Evolutionary conservation across 208 protist genomes (phyloP).

Genomic region (Crithidia mellificae): DNA sequence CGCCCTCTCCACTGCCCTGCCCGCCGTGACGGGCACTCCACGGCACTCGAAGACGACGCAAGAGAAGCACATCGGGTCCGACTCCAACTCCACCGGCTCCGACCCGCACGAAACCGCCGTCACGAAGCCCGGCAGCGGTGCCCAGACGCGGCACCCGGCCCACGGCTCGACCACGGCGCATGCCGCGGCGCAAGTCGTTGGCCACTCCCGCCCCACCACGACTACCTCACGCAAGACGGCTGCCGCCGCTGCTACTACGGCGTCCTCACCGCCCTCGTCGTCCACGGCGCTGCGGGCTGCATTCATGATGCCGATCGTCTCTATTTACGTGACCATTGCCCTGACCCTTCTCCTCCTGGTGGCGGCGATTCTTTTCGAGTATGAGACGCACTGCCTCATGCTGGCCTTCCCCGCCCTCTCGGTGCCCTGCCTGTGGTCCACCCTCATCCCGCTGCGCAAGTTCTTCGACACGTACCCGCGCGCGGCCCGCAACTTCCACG

Average conservation of each 20-base stretch:
- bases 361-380: slow-evolving; percentile 43
- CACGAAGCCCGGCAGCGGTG: background rate
- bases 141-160: background rate
- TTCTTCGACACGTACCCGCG: slow-evolving; percentile 15
- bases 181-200: background rate
- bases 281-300: background rate
- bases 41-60: background rate
- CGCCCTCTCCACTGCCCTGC: background rate
- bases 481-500: slow-evolving; percentile 9
- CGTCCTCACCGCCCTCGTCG: too few relatives aligned
- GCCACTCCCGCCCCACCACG: too few relatives aligned
- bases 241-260: too few relatives aligned
- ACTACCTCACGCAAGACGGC: background rate
- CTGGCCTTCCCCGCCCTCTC: slow-evolving; percentile 41
- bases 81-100: background rate
- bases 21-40: too few relatives aligned
- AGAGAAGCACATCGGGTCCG: background rate
- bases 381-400: slow-evolving; percentile 45
- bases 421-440: slow-evolving; percentile 36
- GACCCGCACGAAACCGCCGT: background rate
- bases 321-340: slow-evolving; percentile 32
- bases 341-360: slow-evolving; percentile 27
- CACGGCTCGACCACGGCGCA: background rate
- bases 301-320: slow-evolving; percentile 31
- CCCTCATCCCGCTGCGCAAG: slow-evolving; percentile 20